Conservation (phyloP, 176 grass and related monocot genomes). For the Miscanthus lutarioriparius region DNA sequence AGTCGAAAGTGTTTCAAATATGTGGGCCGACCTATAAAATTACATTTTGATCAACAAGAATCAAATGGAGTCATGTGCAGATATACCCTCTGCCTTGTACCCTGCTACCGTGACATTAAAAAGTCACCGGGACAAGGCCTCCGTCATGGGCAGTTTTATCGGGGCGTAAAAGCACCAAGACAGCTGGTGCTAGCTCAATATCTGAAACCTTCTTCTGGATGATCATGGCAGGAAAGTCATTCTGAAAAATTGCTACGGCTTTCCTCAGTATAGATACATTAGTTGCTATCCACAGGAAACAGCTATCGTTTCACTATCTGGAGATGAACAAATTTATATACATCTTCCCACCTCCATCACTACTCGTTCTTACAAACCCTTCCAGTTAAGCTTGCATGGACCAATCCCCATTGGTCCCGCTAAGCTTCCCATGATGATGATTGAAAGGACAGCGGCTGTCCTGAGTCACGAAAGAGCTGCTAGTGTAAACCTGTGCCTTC, state of each 20-base stretch:
- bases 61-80: too few relatives aligned
- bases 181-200: not conserved
- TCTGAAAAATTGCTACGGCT: not conserved
- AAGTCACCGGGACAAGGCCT: too few relatives aligned
- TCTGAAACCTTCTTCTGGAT: not conserved
- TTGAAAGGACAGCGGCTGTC: too few relatives aligned
- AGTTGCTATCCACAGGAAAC: not conserved
- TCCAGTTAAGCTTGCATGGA: slow-evolving; percentile 20
- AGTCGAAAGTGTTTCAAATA: too few relatives aligned
- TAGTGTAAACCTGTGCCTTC: slow-evolving; percentile 12
- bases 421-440: slow-evolving; percentile 1
- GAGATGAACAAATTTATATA: not conserved
- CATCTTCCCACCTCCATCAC: slow-evolving; percentile 21
- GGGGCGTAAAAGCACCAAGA: not conserved
- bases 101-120: too few relatives aligned
- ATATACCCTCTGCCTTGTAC: too few relatives aligned
- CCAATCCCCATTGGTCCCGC: not conserved
- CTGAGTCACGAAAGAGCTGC: not conserved
- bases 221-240: not conserved
- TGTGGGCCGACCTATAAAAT: too few relatives aligned
- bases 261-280: not conserved
- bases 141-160: too few relatives aligned
- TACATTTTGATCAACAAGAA: too few relatives aligned
- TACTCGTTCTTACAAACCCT: not conserved
- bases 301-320: not conserved